These are phyloP conservation scores for Venturia oleaginea DNA, from an alignment of 2,329 filamentous ascomycete species.

Conservation along the genomic window DNA sequence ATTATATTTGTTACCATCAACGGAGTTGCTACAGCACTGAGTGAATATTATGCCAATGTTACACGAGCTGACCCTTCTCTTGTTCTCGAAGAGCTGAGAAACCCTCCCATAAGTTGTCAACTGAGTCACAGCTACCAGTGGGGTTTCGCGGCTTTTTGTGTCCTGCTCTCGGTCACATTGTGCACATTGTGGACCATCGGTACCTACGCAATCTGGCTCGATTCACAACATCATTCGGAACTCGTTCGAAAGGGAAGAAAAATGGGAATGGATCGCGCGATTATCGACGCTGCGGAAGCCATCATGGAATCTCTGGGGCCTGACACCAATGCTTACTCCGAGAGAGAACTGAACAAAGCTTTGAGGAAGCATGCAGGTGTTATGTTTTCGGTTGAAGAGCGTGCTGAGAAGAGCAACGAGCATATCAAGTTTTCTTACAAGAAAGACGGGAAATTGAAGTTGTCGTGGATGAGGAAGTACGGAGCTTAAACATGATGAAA, in stretches of 20 bases:
- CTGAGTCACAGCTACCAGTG: not conserved
- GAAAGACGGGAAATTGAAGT: not conserved
- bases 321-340: constrained; percentile 10
- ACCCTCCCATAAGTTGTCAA: too few relatives aligned
- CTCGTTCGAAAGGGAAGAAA: constrained; percentile 9
- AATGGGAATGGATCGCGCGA: constrained; percentile 13
- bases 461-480: constrained; percentile 1
- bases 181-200: constrained; percentile 10
- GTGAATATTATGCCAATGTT: too few relatives aligned
- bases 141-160: constrained; percentile 8
- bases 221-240: constrained; percentile 12
- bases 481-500: not conserved
- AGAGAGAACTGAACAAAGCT: constrained; percentile 9
- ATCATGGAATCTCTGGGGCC: constrained; percentile 10
- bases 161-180: constrained; percentile 5
- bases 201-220: constrained; percentile 13
- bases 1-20: not conserved
- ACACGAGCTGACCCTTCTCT: too few relatives aligned
- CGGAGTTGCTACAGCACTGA: too few relatives aligned
- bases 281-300: constrained; percentile 13
- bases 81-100: too few relatives aligned
- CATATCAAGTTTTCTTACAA: not conserved
- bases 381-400: not conserved
- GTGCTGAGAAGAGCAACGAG: not conserved
- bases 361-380: not conserved